Base-by-base conservation (phyloP, 139 green algal species). In the Trebouxia sp. region DNA sequence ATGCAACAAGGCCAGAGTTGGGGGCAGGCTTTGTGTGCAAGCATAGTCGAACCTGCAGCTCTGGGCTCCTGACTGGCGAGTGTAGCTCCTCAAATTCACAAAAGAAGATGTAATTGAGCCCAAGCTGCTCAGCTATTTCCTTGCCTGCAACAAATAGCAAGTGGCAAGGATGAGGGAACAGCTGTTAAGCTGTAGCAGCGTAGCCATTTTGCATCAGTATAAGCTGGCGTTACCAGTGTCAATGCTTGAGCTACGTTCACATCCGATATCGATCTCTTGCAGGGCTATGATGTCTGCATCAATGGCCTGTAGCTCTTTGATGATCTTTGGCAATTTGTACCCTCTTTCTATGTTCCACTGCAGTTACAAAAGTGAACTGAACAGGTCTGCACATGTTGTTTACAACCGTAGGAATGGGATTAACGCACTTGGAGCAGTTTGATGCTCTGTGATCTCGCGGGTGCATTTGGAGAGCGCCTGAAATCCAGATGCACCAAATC, bases 281-380 rank as follows among this genome's bases (percentile, higher is more conserved):
- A 97, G 75, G 4, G 87, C 86, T 7, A 96, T 84, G 14, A 96
- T 80, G 55, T 96, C 92, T 7, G 92, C 92, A 76, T 97, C 83
- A 0, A 94, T 37, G 0, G 41, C 12, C 38, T 83, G 69, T 26
- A 98, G 82, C 84, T 94, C 89, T 45, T 85, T 65, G 28, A 97
- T 91, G 20, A 98, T 84, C 0, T 84, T 83, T 7, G 85, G 56
- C 38, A 98, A 87, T 86, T 98, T 84, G 78, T 97, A 97, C 12
- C 94, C 94, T 0, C 94, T 84, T 84, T 98, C 94, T n/a, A 96
- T 92, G 81, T 96, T 96, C 92, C 91, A 96, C 76, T 94, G 85
- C 66, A 89, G 15, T 65, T 28, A 9, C 26, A n/a, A 66, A 38
- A 14, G 17, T 14, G 20, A 28, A 15, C n/a, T 24, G 17, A 66